Conservation (phyloP, 768 basidiomycete species). For the Cystobasidium onofrii region DNA sequence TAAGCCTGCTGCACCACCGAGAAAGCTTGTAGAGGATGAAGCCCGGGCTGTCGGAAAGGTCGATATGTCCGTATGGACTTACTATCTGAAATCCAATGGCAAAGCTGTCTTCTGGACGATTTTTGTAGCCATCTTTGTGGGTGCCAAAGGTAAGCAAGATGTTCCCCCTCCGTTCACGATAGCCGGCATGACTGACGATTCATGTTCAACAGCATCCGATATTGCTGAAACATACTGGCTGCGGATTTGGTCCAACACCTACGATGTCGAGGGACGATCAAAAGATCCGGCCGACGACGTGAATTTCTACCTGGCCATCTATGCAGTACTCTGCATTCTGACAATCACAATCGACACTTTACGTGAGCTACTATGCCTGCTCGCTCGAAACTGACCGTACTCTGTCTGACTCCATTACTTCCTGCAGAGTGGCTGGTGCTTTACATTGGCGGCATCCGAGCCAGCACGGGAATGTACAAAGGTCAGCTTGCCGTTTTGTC, state of each 20-base stretch:
- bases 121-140: slow-evolving; percentile 37
- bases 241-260: slow-evolving; percentile 33
- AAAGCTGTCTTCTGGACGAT: slow-evolving; percentile 37
- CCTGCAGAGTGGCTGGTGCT: slow-evolving; percentile 34
- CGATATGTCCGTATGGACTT: slow-evolving; percentile 33
- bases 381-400: too few relatives aligned
- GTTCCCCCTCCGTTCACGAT: too few relatives aligned
- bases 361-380: slow-evolving; percentile 29
- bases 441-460: slow-evolving; percentile 38
- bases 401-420: neutral
- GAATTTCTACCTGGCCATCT: slow-evolving; percentile 38
- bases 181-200: too few relatives aligned
- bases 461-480: slow-evolving; percentile 34
- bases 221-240: slow-evolving; percentile 40
- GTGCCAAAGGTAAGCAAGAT: slow-evolving; percentile 26
- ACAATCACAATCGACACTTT: slow-evolving; percentile 35
- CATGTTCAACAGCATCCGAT: slow-evolving; percentile 28
- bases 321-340: slow-evolving; percentile 35
- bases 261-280: slow-evolving; percentile 10
- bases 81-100: slow-evolving; percentile 38
- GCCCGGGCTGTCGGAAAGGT: slow-evolving; percentile 35
- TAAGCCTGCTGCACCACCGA: slow-evolving; percentile 23
- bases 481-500: too few relatives aligned
- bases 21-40: slow-evolving; percentile 41
- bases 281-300: neutral